Base-by-base conservation (phyloP, 768 basidiomycete species). In the Russula foetens region DNA sequence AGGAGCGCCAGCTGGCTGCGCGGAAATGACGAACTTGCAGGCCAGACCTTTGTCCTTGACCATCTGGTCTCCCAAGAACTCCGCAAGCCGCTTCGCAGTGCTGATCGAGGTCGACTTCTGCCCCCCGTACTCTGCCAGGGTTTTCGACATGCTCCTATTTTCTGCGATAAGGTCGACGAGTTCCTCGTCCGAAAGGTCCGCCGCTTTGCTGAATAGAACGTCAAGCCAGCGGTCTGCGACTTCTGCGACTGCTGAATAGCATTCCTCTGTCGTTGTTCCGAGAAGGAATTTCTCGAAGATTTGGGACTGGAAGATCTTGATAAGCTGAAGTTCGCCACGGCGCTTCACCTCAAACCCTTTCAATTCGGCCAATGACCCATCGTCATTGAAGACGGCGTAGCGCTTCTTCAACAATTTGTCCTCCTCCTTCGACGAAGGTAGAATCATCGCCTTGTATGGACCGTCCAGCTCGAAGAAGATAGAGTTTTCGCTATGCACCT, bases 401-500 rank as follows among this genome's bases (percentile, higher is more conserved):
- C 97, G 89, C 73, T 99, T 99, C 78, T 99, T 99, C 67, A 99
- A 75, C 57, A 99, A 72, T 70, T 98, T 99, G 72, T 98, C 97
- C 72, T 99, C 97, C 73, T 99, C 97, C 71, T 99, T 99, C 1
- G 97, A 98, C 1, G 94, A 96, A 1, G 97, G 97, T 14, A 99
- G 81, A 67, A 98, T 98, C 97, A 99, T 98, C 7, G 97, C 97
- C 66, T 85, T 92, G 77, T 98, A 99, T 1, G 97, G 97, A 1
- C 97, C 97, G 67, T 99, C 96, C 61, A 99, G 80, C 73, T 99
- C 96, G 76, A 99, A 98, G 78, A 98, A 99, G 73, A 99, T 99
- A 17, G 93, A 96, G 74, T 99, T 98, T 74, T 98, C 97, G 73
- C 86, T 91, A 63, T 91, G 90, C 29, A 98, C 75, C 21, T 76